Evolutionary conservation across 176 grass and related monocot genomes (phyloP), one percentile per base, ranked within the genome.

Genomic region (Tuctoria greenei): DNA sequence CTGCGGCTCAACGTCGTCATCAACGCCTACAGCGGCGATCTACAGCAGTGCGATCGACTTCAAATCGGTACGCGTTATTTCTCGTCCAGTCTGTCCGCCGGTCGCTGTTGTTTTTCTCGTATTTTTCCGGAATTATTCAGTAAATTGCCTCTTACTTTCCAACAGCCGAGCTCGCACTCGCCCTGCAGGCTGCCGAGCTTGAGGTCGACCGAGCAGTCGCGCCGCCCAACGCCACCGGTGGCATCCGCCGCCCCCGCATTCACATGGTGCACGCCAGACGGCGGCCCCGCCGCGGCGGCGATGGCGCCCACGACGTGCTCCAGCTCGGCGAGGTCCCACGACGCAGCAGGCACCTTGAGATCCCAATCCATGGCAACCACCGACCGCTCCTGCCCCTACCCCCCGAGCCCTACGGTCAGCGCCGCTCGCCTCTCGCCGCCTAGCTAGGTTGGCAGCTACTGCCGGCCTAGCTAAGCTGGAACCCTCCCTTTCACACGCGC

Each of bases 321-420:
- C 81, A 88, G 75, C 28, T 84, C 86, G 38, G 70, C 56, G 6
- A 88, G 70, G 68, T 90, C 91, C 95, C 95, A 98, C 36, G 79
- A 72, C 1, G 78, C 72, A 25, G 78, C 72, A 25, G 86, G 86
- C 65, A 85, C 86, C 81, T 92, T 97, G 61, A 87, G 82, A 86
- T 90, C 91, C 95, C 95, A 98, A 12, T 94, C 95, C 95, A 98
- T 98, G 54, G 64, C 66, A 73, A 28, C 31, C 31, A 31, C 31
- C 31, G 31, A 3, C 31, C 31, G 3, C 31, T 31, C 31, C 31
- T 31, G 31, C 31, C 31, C n/a, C n/a, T n/a, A n/a, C n/a, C n/a
- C n/a, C n/a, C n/a, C n/a, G n/a, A n/a, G n/a, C n/a, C n/a, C 31
- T 1, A 31, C 31, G 31, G 31, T 24, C 24, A 43, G 17, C 14